Evolutionary conservation across 2,329 filamentous ascomycete genomes (phyloP).

Genomic region (Stylonectria norvegica): DNA sequence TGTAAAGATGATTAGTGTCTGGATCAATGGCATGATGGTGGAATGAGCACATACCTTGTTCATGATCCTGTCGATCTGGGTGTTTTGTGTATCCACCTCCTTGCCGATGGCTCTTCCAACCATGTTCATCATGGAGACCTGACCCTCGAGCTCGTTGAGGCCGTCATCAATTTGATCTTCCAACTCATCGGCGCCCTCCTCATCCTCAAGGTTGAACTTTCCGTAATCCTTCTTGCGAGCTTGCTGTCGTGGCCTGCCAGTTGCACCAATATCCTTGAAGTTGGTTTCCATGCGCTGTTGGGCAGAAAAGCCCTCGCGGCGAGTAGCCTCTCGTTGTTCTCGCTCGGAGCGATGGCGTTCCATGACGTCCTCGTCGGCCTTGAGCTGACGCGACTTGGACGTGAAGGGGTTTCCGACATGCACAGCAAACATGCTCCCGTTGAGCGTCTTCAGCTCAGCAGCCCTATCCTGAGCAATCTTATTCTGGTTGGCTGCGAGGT

Average conservation of each 20-base stretch:
- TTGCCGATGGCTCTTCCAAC: conserved; percentile 70
- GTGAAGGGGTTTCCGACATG: conserved; percentile 78
- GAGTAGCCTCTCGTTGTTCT: conserved; percentile 61
- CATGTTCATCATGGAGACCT: conserved; percentile 68
- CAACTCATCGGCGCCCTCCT: conserved; percentile 49
- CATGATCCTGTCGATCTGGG: conserved; percentile 69
- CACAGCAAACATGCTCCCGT: conserved; percentile 87
- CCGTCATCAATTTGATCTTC: conserved; percentile 55
- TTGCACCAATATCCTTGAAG: conserved; percentile 40
- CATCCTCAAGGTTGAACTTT: conserved; percentile 77
- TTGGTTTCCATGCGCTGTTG: conserved; percentile 53
- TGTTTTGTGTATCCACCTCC: conserved; percentile 76
- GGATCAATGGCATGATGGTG: not conserved
- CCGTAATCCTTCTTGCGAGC: conserved; percentile 41
- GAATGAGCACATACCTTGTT: conserved; percentile 58
- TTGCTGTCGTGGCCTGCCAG: conserved; percentile 28
- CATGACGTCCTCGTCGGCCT: conserved; percentile 65
- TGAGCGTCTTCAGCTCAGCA: conserved; percentile 77
- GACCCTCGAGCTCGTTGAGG: conserved; percentile 64
- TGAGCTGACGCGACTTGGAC: conserved; percentile 58
- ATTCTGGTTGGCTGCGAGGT: conserved; percentile 73
- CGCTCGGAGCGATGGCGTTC: conserved; percentile 65
- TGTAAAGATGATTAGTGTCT: conserved; percentile 37
- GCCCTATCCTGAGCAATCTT: conserved; percentile 75
- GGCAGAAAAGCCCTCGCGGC: conserved; percentile 47